Conservation (phyloP, 176 grass and related monocot species). For the Aegilops tauschii region DNA sequence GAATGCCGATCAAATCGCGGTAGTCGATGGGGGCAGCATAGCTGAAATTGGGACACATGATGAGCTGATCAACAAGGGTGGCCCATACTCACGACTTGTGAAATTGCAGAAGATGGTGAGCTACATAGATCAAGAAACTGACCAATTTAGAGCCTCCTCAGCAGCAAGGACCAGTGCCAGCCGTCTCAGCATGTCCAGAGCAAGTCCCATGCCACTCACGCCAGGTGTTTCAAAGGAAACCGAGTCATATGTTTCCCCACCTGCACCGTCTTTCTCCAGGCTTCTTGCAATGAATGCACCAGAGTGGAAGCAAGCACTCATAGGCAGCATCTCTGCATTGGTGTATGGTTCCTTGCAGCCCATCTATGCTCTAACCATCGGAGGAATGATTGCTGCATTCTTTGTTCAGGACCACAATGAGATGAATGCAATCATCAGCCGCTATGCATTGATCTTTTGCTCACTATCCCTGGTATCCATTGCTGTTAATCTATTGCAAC, state of each 20-base stretch:
- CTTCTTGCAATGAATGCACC: slow-evolving; percentile 93
- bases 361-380: slow-evolving; percentile 85
- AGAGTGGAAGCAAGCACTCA: slow-evolving; percentile 86
- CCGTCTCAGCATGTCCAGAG: slow-evolving; percentile 71
- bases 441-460: slow-evolving; percentile 77
- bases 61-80: slow-evolving; percentile 69
- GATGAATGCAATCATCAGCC: slow-evolving; percentile 79
- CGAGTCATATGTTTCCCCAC: slow-evolving; percentile 30
- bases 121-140: slow-evolving; percentile 87
- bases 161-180: slow-evolving; percentile 77
- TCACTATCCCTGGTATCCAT: slow-evolving; percentile 81
- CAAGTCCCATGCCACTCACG: slow-evolving; percentile 78
- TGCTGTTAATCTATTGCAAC: slow-evolving; percentile 79
- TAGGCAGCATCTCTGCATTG: slow-evolving; percentile 74
- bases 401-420: slow-evolving; percentile 73
- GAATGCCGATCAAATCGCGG: slow-evolving; percentile 91
- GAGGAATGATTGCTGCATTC: slow-evolving; percentile 94
- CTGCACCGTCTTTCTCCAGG: slow-evolving; percentile 83
- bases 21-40: slow-evolving; percentile 76
- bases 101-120: slow-evolving; percentile 94
- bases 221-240: slow-evolving; percentile 46
- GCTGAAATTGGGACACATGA: slow-evolving; percentile 94
- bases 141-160: slow-evolving; percentile 63
- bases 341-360: slow-evolving; percentile 93
- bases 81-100: slow-evolving; percentile 82